phyloP scores from a whole-genome alignment of 2,329 filamentous ascomycete genomes.

The Beauveria varroae region DNA sequence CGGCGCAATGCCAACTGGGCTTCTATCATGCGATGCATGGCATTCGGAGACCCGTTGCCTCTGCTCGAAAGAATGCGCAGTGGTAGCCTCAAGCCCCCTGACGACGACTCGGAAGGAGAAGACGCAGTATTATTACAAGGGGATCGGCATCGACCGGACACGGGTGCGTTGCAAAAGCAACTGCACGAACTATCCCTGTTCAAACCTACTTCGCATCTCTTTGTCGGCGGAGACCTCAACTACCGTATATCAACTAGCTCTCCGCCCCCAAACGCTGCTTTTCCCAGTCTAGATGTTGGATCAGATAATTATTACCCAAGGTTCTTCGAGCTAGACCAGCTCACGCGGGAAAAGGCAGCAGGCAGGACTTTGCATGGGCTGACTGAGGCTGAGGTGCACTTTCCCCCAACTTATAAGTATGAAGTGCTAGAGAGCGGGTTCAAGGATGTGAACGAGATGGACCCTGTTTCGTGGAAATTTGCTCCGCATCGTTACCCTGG shows the following conservation, averaged over 20 bases:
- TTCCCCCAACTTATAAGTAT: constrained; percentile 95
- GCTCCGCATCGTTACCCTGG: constrained; percentile 77
- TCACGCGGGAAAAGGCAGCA: constrained; percentile 61
- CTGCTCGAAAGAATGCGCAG: constrained; percentile 24
- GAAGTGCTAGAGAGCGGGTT: constrained; percentile 30
- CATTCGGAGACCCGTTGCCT: constrained; percentile 55
- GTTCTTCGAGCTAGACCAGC: constrained; percentile 70
- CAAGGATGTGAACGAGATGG: constrained; percentile 26
- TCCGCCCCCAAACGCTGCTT: constrained; percentile 54
- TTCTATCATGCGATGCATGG: constrained; percentile 68
- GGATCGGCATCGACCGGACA: constrained; percentile 14
- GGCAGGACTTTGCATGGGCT: constrained; percentile 72
- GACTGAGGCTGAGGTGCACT: constrained; percentile 63
- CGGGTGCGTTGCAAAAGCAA: constrained; percentile 29
- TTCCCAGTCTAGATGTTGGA: constrained; percentile 51
- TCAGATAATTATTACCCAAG: constrained; percentile 55
- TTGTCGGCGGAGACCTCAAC: constrained; percentile 88
- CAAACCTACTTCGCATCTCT: constrained; percentile 66
- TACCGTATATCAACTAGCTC: constrained; percentile 71
- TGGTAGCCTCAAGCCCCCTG: constrained; percentile 6
- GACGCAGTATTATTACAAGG: constrained; percentile 10
- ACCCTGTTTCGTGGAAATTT: constrained; percentile 57
- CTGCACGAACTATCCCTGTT: constrained; percentile 62
- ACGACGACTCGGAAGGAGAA: constrained; percentile 11
- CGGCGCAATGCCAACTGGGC: constrained; percentile 84